A percentile compares a stretch with the other conserved stretches of the same genome.
These are phyloP conservation scores for Phialocephala sp. DNA, from an alignment of 2,329 filamentous ascomycete species.

Conservation along the genomic window DNA sequence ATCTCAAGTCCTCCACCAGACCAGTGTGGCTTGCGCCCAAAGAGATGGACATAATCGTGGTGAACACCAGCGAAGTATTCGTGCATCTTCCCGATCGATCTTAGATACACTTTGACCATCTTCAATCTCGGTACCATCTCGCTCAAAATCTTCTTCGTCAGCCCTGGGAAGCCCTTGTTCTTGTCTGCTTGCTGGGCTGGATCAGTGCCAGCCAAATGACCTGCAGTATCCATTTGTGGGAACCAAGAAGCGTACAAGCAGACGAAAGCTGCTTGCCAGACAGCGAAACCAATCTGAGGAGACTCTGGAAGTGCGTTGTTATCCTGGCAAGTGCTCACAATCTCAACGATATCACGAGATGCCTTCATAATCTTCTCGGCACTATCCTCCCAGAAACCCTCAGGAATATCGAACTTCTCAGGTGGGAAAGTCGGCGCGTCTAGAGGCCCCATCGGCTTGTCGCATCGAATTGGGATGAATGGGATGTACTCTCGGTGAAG, in stretches of 20 bases:
- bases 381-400: conserved; percentile 66
- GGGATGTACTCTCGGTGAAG: conserved; percentile 72
- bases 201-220: conserved; percentile 52
- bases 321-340: conserved; percentile 66
- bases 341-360: conserved; percentile 66
- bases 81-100: conserved; percentile 59
- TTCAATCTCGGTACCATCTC: conserved; percentile 58
- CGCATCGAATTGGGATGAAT: conserved; percentile 63
- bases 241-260: conserved; percentile 72
- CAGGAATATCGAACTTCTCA: conserved; percentile 52
- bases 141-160: conserved; percentile 56
- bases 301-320: conserved; percentile 67
- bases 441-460: conserved; percentile 58
- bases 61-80: conserved; percentile 58
- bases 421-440: conserved; percentile 61
- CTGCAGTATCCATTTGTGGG: conserved; percentile 67
- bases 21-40: conserved; percentile 27
- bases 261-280: conserved; percentile 70
- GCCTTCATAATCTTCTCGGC: conserved; percentile 67
- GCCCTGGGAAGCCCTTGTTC: conserved; percentile 42
- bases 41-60: conserved; percentile 51
- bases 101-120: conserved; percentile 62
- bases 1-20: conserved; percentile 59
- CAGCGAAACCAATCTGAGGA: conserved; percentile 68
- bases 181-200: background rate